Evolutionary conservation across 1,284 basidiomycete genomes (phyloP).

Genomic region (Moesziomyces globuligerus): DNA sequence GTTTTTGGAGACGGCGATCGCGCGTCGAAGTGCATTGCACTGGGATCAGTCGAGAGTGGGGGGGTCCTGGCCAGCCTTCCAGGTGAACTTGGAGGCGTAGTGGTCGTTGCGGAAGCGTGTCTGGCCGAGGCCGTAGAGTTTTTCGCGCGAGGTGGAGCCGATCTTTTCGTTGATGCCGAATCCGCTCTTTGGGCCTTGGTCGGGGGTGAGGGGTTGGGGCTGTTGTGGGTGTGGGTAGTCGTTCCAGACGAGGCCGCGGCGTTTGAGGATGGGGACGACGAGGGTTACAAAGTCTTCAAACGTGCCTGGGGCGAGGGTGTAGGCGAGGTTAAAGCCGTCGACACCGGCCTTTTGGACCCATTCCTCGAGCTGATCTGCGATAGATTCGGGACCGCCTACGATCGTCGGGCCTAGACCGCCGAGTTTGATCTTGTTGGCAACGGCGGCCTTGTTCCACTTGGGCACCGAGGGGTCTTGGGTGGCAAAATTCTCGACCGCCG

Average conservation of each 20-base stretch:
- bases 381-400: constrained; percentile 39
- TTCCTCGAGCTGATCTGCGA: constrained; percentile 55
- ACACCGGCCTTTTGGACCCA: constrained; percentile 57
- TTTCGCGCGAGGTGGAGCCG: constrained; percentile 58
- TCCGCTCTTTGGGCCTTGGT: constrained; percentile 20
- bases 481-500: constrained; percentile 60
- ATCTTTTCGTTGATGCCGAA: constrained; percentile 49
- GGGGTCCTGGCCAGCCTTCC: constrained; percentile 56
- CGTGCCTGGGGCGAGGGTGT: constrained; percentile 54
- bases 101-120: constrained; percentile 55
- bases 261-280: constrained; percentile 57
- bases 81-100: constrained; percentile 57
- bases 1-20: background rate
- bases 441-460: constrained; percentile 60
- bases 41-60: constrained; percentile 32
- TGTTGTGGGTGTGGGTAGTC: constrained; percentile 51
- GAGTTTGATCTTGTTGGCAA: constrained; percentile 61
- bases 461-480: constrained; percentile 56
- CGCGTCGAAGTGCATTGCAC: no score
- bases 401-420: constrained; percentile 63
- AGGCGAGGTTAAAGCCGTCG: constrained; percentile 63
- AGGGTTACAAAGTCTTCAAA: constrained; percentile 57
- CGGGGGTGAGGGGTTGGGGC: constrained; percentile 6
- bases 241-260: constrained; percentile 58
- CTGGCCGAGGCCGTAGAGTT: constrained; percentile 60